Conservation (phyloP, 305 asterid genomes). For the Lippia alba region DNA sequence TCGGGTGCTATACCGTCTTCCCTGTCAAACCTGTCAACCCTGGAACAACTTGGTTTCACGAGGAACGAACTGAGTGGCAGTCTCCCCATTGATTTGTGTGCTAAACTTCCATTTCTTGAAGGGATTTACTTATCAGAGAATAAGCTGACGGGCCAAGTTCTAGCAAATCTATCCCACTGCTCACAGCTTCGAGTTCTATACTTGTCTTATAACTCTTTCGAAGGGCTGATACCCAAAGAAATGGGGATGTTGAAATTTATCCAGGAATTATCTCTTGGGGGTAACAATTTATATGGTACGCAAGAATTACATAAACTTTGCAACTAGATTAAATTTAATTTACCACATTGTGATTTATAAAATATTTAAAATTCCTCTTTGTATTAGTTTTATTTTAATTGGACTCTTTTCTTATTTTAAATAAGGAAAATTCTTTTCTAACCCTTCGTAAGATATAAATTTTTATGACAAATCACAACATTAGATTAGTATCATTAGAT, state of each 20-base stretch:
- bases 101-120: conserved; percentile 29
- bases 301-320: no score
- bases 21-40: conserved; percentile 23
- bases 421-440: no score
- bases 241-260: background rate
- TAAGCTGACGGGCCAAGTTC: conserved; percentile 33
- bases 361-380: no score
- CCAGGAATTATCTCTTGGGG: no score
- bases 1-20: conserved; percentile 36
- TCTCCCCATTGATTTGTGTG: conserved; percentile 22
- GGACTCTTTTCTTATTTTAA: no score
- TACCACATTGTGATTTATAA: no score
- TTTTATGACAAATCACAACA: no score
- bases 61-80: conserved; percentile 20
- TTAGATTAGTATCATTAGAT: no score
- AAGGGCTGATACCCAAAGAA: conserved; percentile 30
- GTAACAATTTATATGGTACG: no score
- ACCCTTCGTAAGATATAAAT: no score
- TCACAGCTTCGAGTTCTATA: conserved; percentile 10
- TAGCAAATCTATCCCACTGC: conserved; percentile 29
- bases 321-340: no score
- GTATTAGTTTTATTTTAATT: no score
- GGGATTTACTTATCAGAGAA: conserved; percentile 23
- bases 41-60: background rate
- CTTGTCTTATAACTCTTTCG: conserved; percentile 18